Conservation (phyloP, 257 asterid species). For the Schizonepeta tenuifolia region DNA sequence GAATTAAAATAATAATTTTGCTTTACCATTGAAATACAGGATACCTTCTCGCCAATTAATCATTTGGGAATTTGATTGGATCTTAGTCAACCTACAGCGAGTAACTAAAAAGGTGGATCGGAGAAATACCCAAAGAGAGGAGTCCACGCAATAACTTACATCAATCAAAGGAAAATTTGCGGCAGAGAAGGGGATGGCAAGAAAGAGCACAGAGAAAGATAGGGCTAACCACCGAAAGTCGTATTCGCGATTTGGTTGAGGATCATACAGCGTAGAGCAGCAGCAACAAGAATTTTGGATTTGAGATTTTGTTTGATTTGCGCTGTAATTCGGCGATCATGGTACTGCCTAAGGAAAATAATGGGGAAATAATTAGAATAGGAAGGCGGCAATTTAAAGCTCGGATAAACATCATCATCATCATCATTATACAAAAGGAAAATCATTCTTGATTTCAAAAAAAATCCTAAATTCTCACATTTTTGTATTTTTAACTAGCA, state of each 20-base stretch:
- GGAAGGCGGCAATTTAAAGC: constrained; percentile 45
- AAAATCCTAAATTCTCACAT: too few species aligned
- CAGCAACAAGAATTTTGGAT: neutral
- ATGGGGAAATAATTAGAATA: neutral
- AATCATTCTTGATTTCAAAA: too few species aligned
- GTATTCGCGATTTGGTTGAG: neutral
- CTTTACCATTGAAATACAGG: constrained; percentile 5
- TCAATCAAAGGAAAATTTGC: neutral
- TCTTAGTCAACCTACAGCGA: constrained; percentile 29
- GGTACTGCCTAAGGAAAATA: neutral
- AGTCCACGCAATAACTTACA: constrained; percentile 12
- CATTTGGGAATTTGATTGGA: constrained; percentile 25
- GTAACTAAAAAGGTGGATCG: constrained; percentile 35
- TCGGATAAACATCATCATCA: too few species aligned
- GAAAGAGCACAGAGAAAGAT: neutral
- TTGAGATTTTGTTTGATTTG: constrained; percentile 7
- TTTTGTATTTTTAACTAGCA: too few species aligned
- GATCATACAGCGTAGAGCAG: neutral
- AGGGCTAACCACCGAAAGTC: constrained; percentile 8
- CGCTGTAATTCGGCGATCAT: neutral
- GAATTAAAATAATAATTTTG: neutral
- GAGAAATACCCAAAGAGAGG: constrained; percentile 12
- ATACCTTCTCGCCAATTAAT: neutral
- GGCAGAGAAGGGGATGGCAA: neutral
- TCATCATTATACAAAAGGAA: too few species aligned